These are phyloP conservation scores for Annulohypoxylon nitens DNA, from an alignment of 495 filamentous ascomycete species.

Conservation along the genomic window DNA sequence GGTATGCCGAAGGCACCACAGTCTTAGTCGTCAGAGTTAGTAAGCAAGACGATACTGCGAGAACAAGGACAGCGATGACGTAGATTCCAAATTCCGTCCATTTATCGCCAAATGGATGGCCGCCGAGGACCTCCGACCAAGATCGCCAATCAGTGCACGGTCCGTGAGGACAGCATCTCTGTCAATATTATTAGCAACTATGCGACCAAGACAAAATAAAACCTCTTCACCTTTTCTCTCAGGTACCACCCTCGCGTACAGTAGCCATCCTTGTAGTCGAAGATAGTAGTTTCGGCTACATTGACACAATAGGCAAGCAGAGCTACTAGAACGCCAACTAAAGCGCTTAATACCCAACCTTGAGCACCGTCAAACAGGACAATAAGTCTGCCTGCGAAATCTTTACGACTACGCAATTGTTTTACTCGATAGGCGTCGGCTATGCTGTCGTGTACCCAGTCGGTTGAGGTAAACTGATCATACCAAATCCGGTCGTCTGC, in stretches of 20 bases:
- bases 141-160: constrained; percentile 78
- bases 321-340: constrained; percentile 91
- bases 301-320: constrained; percentile 90
- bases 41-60: constrained; percentile 80
- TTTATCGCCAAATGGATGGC: constrained; percentile 64
- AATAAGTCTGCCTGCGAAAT: constrained; percentile 81
- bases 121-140: constrained; percentile 77
- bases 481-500: constrained; percentile 96
- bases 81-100: constrained; percentile 84
- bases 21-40: constrained; percentile 91
- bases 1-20: constrained; percentile 87
- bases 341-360: constrained; percentile 92
- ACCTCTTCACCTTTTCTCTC: constrained; percentile 69
- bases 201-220: background rate
- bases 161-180: constrained; percentile 79
- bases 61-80: constrained; percentile 74
- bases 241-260: constrained; percentile 79
- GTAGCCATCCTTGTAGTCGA: constrained; percentile 92
- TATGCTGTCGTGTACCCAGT: constrained; percentile 98
- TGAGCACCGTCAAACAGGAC: constrained; percentile 89
- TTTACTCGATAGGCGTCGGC: constrained; percentile 92
- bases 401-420: constrained; percentile 82
- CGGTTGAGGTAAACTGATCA: constrained; percentile 98
- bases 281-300: constrained; percentile 83
- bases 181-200: constrained; percentile 26